phyloP scores from a whole-genome alignment of 2,329 filamentous ascomycete species.

The Nigrograna mackinnonii region DNA sequence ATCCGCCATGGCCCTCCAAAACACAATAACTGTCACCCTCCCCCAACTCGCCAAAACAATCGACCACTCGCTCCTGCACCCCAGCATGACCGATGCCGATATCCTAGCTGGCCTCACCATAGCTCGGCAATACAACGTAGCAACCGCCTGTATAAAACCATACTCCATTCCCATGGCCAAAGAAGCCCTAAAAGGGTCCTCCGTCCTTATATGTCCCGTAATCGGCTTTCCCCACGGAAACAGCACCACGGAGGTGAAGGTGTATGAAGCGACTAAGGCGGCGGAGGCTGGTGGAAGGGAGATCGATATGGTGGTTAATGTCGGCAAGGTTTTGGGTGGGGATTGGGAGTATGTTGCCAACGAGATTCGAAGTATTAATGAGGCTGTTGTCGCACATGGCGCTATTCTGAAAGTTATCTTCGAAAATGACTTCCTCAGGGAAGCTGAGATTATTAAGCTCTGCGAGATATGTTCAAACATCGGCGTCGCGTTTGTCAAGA shows the following conservation, averaged over 20 bases:
- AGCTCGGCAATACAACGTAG: constrained; percentile 44
- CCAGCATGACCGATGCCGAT: constrained; percentile 62
- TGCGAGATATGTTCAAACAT: constrained; percentile 59
- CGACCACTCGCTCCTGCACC: constrained; percentile 65
- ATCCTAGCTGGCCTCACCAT: constrained; percentile 55
- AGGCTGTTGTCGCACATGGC: constrained; percentile 47
- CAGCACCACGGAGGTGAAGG: constrained; percentile 58
- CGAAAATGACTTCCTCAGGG: constrained; percentile 61
- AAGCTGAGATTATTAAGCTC: constrained; percentile 55
- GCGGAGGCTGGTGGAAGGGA: constrained; percentile 54
- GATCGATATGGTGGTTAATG: constrained; percentile 65
- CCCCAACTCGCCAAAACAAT: constrained; percentile 55
- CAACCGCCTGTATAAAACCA: constrained; percentile 59
- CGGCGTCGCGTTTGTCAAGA: constrained; percentile 62
- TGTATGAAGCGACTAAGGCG: constrained; percentile 56
- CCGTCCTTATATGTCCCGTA: constrained; percentile 60
- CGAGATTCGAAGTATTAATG: constrained; percentile 56
- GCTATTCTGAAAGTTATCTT: constrained; percentile 65
- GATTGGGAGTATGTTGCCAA: constrained; percentile 60
- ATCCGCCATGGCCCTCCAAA: too few species aligned
- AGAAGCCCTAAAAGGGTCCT: constrained; percentile 50
- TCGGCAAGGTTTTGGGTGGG: constrained; percentile 60
- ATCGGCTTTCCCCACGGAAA: constrained; percentile 66
- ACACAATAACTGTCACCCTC: not conserved
- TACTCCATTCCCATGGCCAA: constrained; percentile 57